Evolutionary conservation across 1,284 basidiomycete genomes (phyloP).

Genomic region (Moniliella sp.): DNA sequence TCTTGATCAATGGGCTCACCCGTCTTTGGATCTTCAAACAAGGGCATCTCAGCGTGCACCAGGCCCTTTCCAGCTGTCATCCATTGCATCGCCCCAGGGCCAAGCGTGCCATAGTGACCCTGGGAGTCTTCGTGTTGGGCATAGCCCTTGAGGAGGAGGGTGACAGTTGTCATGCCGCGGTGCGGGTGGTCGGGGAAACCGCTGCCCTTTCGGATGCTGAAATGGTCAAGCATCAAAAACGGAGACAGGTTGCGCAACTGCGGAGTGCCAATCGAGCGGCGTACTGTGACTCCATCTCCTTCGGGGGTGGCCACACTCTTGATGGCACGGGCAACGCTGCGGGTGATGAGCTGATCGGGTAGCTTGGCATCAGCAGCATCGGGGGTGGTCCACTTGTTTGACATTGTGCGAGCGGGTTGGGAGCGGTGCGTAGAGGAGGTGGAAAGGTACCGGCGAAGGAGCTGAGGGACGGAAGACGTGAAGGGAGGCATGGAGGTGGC

Average conservation of each 20-base stretch:
- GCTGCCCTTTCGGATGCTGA: conserved; percentile 39
- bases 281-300: conserved; percentile 68
- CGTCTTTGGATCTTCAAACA: conserved; percentile 43
- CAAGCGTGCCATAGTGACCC: conserved; percentile 50
- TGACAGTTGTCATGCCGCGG: conserved; percentile 51
- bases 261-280: conserved; percentile 62
- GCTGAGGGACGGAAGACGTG: no score
- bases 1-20: conserved; percentile 39
- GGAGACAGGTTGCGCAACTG: conserved; percentile 60
- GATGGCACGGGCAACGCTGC: conserved; percentile 52
- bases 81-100: conserved; percentile 73
- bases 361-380: no score
- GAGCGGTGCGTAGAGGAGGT: no score
- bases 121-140: conserved; percentile 68
- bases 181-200: conserved; percentile 57
- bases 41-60: conserved; percentile 49
- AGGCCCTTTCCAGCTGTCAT: conserved; percentile 56
- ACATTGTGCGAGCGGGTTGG: no score
- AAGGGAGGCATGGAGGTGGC: no score
- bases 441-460: no score
- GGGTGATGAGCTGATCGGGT: no score
- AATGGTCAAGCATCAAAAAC: conserved; percentile 49
- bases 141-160: conserved; percentile 1
- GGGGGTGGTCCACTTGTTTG: no score
- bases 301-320: conserved; percentile 60